Base-by-base conservation (phyloP, 2,329 filamentous ascomycete genomes). In the Colletotrichum aenigma region DNA sequence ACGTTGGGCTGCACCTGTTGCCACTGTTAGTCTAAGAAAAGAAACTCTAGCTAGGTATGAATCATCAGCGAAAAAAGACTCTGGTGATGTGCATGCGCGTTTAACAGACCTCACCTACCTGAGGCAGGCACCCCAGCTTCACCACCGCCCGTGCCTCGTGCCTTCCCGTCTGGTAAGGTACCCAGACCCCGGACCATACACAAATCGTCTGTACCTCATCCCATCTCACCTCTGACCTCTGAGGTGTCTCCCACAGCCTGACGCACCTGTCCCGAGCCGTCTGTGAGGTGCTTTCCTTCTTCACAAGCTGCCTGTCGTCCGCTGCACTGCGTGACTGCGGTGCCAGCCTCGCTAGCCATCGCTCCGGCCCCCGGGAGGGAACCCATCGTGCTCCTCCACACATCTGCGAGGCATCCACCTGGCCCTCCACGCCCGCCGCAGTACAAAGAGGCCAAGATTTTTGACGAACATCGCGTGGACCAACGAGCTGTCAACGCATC, bases 401-500 rank as follows among this genome's bases (percentile, higher is more conserved):
- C 36, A 38, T 43, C 52, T 69, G 66, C 26, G 26, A 61, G 30
- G 21, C 43, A 32, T 61, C 58, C 58, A 61, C 58, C 58, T 32
- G 58, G 58, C 58, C 58, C 58, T 43, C 66, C 21, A 43, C 65
- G 48, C 48, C 36, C 28, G 56, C 67, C 66, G 70, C 56, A 58
- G 70, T 73, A 67, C 64, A 69, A 65, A 65, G 65, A 55, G 58
- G n/a, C 73, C 65, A 68, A 67, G 66, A 65, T 36, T 74, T 72
- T 66, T 66, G 70, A 58, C 66, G 68, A 52, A 30, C 52, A 64
- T 67, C 55, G 34, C 62, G 32, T 64, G 30, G 62, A 64, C 73
- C 73, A 75, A 67, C 69, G 55, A 66, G 69, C 62, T 68, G 26
- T 36, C 62, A 67, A 72, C 73, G 71, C 73, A 67, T 67, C 64